Base-by-base conservation (phyloP, 2,329 filamentous ascomycete species). In the Fusarium brevicatenulatum region DNA sequence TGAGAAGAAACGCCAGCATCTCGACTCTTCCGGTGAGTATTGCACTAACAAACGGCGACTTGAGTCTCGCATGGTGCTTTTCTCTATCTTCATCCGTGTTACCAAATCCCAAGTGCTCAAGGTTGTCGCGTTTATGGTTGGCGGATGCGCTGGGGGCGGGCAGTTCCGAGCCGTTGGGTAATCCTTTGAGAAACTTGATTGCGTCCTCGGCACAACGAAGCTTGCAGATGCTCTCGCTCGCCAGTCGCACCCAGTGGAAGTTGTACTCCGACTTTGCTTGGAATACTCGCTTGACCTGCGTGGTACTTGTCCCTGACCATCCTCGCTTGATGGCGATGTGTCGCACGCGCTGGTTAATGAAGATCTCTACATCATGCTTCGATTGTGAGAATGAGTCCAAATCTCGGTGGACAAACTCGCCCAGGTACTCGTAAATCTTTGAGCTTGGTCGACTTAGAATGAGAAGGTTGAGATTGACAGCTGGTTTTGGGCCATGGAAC, bases 181-280 rank as follows among this genome's bases (percentile, higher is more conserved):
- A 44, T n/a, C 37, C 58, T 49, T 75, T 57, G 12, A 76, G 62
- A 15, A 42, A 44, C 50, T 64, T 42, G 32, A 77, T 54, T 23
- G 71, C 74, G 32, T 78, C 57, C 30, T 77, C 76, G 2, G 75
- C 75, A 10, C 73, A 74, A 30, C 62, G 58, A 32, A 70, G 43
- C 16, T 53, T 40, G 23, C 71, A 64, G 3, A 78, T 68, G 34
- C 74, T 74, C 47, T 68, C 47, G 34, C 76, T 76, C 18, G 73
- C 76, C 30, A 73, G 68, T 34, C 73, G 72, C 28, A 77, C 60
- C 75, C 74, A 78, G 18, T 78, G 64, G 28, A 78, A 78, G 18
- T 65, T 78, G 13, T 71, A 68, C 50, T 72, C 71, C 9, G 72
- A 71, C 43, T 74, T 78, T 19, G 68, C 50, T 44, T 60, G 50